Base-by-base conservation (phyloP, 2,329 filamentous ascomycete genomes). In the Mycosphaerelloides madeirae region DNA sequence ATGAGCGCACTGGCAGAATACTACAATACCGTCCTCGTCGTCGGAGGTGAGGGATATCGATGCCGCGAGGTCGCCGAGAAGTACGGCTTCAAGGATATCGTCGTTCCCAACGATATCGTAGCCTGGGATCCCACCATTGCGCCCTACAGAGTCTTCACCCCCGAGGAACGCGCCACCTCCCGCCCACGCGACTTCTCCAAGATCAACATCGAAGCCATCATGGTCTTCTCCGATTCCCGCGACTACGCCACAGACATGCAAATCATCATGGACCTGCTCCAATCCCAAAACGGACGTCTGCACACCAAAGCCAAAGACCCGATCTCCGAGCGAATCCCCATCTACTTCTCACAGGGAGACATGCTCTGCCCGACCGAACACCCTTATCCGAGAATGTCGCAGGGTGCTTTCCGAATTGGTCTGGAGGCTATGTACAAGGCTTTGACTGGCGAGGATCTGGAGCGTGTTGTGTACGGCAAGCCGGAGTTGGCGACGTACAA, bases 381-480 rank as follows among this genome's bases (percentile, higher is more conserved):
- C 55, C 79, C 80, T 54, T 73, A 70, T 46, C 81, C 83, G 11
- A 79, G 83, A 55, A 81, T 86, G 77, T 84, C 80, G 16, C 83
- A 85, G 67, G 83, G 83, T 52, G 76, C 80, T n/a, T 87, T 87
- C 80, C 80, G 83, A 57, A 84, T 86, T 56, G 79, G 80, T 29
- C 75, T 87, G 43, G 83, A 86, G 67, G 81, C 82, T 52, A 84
- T 85, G 70, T 88, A 85, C 74, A 81, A 80, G 67, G 74, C 81
- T 14, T 68, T 85, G 46, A 85, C 82, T 0, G 83, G 82, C 46
- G 75, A 75, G 13, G 83, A 86, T 51, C 78, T 87, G 36, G 83
- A 86, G 75, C 83, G 83, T 73, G 80, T 85, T 28, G 80, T 87
- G 44, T 86, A 86, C 70, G 83, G 83, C 60, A 87, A 87, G 75